phyloP scores from a whole-genome alignment of 2,329 filamentous ascomycete species.

The Fusarium nodosum region DNA sequence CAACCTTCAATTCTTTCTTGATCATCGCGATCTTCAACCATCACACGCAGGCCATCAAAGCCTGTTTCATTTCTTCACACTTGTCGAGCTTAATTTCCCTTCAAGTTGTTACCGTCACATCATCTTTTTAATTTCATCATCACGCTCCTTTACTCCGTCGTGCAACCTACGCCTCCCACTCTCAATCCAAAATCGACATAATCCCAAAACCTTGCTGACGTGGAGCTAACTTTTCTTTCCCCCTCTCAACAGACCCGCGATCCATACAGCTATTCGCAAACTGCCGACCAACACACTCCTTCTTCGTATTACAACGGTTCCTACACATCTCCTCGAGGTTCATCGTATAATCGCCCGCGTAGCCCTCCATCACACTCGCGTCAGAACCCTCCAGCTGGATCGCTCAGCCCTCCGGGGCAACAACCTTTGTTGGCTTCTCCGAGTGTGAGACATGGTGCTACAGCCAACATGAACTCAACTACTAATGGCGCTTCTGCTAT shows the following conservation, averaged over 20 bases:
- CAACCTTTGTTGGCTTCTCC: constrained; percentile 63
- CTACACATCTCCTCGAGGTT: constrained; percentile 64
- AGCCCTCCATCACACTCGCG: constrained; percentile 67
- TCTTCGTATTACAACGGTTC: constrained; percentile 63
- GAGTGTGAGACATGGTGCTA: constrained; percentile 59
- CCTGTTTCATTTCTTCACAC: constrained; percentile 33
- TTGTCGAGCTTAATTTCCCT: constrained; percentile 28
- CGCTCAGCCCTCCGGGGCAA: constrained; percentile 60
- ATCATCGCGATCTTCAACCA: constrained; percentile 25
- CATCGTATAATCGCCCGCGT: constrained; percentile 60
- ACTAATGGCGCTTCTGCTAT: constrained; percentile 59
- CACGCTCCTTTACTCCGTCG: constrained; percentile 37
- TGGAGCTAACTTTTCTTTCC: constrained; percentile 47
- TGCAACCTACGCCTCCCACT: constrained; percentile 31
- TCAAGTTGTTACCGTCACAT: constrained; percentile 27
- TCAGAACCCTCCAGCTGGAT: constrained; percentile 59
- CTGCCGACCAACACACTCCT: constrained; percentile 58
- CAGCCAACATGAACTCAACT: constrained; percentile 55
- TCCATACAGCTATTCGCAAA: constrained; percentile 62
- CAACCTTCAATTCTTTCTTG: constrained; percentile 35
- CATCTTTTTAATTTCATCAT: constrained; percentile 44
- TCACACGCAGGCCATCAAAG: constrained; percentile 45
- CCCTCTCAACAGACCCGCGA: constrained; percentile 61
- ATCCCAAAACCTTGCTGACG: constrained; percentile 47
- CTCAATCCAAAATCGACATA: constrained; percentile 29